These are phyloP conservation scores for Trichocladium antarcticum DNA, from an alignment of 495 filamentous ascomycete species.

Conservation along the genomic window DNA sequence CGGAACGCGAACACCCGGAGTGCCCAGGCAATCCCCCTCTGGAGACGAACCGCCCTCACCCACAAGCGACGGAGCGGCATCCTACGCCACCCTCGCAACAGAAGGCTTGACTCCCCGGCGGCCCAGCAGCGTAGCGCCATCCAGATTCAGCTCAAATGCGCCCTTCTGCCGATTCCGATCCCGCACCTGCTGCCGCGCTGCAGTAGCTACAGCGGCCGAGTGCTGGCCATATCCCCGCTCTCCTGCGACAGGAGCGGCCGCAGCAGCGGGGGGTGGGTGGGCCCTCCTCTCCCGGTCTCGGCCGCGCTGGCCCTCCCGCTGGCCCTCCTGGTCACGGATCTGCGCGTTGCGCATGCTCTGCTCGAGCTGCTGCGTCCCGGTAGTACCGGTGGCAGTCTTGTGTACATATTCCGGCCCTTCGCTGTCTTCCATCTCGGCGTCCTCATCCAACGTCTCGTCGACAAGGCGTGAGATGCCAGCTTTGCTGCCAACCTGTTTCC, in stretches of 20 bases:
- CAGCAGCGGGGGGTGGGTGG: slow-evolving; percentile 20
- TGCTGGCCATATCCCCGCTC: slow-evolving; percentile 72
- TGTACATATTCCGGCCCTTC: slow-evolving; percentile 60
- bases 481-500: slow-evolving; percentile 61
- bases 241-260: slow-evolving; percentile 39
- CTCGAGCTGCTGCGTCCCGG: slow-evolving; percentile 60
- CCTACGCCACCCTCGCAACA: slow-evolving; percentile 31
- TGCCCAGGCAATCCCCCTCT: too few relatives aligned
- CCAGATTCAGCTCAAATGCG: slow-evolving; percentile 82
- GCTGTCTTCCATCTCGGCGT: slow-evolving; percentile 37
- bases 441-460: slow-evolving; percentile 58
- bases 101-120: slow-evolving; percentile 51
- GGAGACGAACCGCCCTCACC: too few relatives aligned
- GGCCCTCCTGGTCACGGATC: slow-evolving; percentile 49
- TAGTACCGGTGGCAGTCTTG: slow-evolving; percentile 31
- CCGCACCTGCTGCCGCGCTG: slow-evolving; percentile 62
- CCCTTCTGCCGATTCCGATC: slow-evolving; percentile 49
- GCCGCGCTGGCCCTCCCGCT: slow-evolving; percentile 31
- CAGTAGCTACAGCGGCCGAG: slow-evolving; percentile 61
- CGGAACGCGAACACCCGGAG: too few relatives aligned
- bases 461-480: slow-evolving; percentile 44
- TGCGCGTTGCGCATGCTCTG: slow-evolving; percentile 74
- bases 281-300: slow-evolving; percentile 33
- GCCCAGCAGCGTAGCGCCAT: slow-evolving; percentile 78
- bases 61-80: background rate